Base-by-base conservation (phyloP, 305 asterid genomes). In the Solanum aculeatissimum region DNA sequence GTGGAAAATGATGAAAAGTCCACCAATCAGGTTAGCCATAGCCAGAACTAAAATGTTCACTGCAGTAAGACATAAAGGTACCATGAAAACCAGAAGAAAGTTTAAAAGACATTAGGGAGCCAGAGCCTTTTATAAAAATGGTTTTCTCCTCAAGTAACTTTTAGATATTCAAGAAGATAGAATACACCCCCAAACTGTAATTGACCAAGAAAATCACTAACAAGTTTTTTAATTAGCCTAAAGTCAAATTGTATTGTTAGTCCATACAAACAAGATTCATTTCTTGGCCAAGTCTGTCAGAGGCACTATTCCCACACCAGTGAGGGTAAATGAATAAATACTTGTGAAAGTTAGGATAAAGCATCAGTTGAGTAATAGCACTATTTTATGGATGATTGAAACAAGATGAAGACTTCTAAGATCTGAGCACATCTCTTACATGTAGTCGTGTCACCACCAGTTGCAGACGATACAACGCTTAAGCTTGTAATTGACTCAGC, bases 401-500 rank as follows among this genome's bases (percentile, higher is more conserved):
- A 72, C 58, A 72, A 14, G 81, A 74, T 25, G 25, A 47, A 47
- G 21, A 74, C 57, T 27, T 65, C 45, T 66, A 66, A 32, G 47
- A 66, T 66, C 23, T 66, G n/a, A 29, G 25, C 47, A 74, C 81
- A 57, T 75, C 70, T 88, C 97, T 95, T 87, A 96, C 98, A 86
- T 87, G 98, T 94, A 55, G 91, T 86, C 1, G 98, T 89, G 79
- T 92, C 94, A 85, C 95, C 97, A 85, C 94, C 98, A 23, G 93
- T 98, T 42, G 98, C 99, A 47, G 98, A 92, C 10, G 98, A 91
- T 6, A 97, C 95, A 49, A 97, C 72, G 19, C 98, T 92, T 55
- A 97, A 89, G 91, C 99, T 95, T 29, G 98, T 91, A 57, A 97
- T 88, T 15, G 94, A 91, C 88, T 97, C 98, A 2, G 95, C 93